phyloP scores from a whole-genome alignment of 257 asterid genomes.

The Marsdenia floribunda region DNA sequence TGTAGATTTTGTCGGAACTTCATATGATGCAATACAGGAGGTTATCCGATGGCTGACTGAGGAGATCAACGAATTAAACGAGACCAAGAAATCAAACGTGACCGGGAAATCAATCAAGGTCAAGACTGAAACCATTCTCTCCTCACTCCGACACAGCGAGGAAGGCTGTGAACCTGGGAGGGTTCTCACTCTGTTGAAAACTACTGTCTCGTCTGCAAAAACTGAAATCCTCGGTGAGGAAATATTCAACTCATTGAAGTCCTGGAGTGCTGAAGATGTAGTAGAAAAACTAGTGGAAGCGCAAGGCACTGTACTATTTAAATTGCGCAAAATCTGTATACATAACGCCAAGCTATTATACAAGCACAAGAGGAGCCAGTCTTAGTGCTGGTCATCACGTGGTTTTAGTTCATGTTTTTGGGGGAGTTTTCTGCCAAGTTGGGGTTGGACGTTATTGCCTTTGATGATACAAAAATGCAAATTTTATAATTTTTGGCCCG shows the following conservation, averaged over 20 bases:
- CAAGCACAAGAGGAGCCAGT: constrained; percentile 51
- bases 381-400: not conserved
- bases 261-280: constrained; percentile 62
- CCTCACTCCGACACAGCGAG: constrained; percentile 48
- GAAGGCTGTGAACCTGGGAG: constrained; percentile 79
- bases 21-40: constrained; percentile 46
- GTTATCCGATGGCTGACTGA: constrained; percentile 59
- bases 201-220: constrained; percentile 33
- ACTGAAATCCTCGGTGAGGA: too few relatives aligned
- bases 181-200: constrained; percentile 40
- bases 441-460: not conserved
- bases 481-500: not conserved
- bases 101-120: too few relatives aligned
- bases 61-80: constrained; percentile 45
- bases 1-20: constrained; percentile 51
- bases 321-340: constrained; percentile 61
- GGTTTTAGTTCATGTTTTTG: too few relatives aligned
- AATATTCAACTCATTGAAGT: constrained; percentile 44
- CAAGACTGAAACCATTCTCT: constrained; percentile 41
- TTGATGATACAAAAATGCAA: not conserved
- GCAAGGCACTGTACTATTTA: constrained; percentile 41
- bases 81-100: too few relatives aligned
- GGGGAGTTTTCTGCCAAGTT: too few relatives aligned
- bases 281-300: constrained; percentile 44
- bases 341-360: constrained; percentile 46